Conservation (phyloP, 306 rosid genomes). For the Acacia crassicarpa region DNA sequence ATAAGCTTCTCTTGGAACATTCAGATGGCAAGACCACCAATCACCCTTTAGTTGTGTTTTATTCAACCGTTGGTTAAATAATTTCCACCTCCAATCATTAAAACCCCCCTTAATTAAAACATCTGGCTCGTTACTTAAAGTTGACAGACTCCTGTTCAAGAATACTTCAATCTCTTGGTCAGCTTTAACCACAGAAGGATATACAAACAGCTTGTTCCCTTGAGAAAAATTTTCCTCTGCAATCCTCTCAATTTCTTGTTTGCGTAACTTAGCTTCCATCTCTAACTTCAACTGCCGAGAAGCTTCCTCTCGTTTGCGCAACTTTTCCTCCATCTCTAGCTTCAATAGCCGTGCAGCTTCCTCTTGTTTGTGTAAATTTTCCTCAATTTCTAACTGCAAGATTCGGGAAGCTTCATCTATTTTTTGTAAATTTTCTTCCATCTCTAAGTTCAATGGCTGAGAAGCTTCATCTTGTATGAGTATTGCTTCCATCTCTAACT, state of each 20-base stretch:
- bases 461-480: conserved; percentile 54
- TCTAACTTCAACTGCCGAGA: conserved; percentile 50
- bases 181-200: conserved; percentile 76
- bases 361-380: conserved; percentile 35
- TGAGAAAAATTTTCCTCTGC: conserved; percentile 56
- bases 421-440: conserved; percentile 42
- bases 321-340: conserved; percentile 42
- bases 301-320: conserved; percentile 40
- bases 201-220: conserved; percentile 69
- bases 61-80: conserved; percentile 60
- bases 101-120: conserved; percentile 84
- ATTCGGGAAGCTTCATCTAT: conserved; percentile 30
- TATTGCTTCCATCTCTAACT: conserved; percentile 58
- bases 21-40: conserved; percentile 90
- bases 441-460: conserved; percentile 39
- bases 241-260: conserved; percentile 64
- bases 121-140: conserved; percentile 62
- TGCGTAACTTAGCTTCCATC: conserved; percentile 55
- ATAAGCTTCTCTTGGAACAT: conserved; percentile 83
- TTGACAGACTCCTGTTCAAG: conserved; percentile 62
- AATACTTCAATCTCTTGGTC: conserved; percentile 81
- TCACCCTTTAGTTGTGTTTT: conserved; percentile 62
- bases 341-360: conserved; percentile 29
- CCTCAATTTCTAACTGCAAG: conserved; percentile 50
- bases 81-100: conserved; percentile 92